A percentile compares a stretch with the other conserved stretches of the same genome.
Conservation (phyloP, 805 yeast species). For the Teunomyces aglyptinius region DNA sequence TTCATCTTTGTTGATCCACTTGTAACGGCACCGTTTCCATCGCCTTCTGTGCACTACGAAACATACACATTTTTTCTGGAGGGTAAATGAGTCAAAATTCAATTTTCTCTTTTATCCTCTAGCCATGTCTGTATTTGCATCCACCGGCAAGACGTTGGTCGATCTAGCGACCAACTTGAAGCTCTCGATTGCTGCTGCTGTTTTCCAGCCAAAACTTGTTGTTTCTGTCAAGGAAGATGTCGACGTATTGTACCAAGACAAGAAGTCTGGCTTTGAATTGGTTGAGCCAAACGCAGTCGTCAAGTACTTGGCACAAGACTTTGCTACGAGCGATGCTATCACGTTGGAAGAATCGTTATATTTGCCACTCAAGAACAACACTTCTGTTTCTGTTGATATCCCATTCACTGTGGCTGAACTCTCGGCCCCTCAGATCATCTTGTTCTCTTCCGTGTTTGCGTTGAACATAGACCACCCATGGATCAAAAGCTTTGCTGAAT, state of each 20-base stretch:
- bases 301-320: constrained; percentile 56
- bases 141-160: constrained; percentile 10
- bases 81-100: constrained; percentile 3
- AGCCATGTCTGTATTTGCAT: constrained; percentile 8
- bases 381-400: constrained; percentile 17
- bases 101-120: not conserved
- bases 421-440: constrained; percentile 54
- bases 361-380: constrained; percentile 35
- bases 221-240: constrained; percentile 22
- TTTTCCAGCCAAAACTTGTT: constrained; percentile 11
- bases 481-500: constrained; percentile 40
- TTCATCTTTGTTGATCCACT: not conserved
- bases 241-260: constrained; percentile 29
- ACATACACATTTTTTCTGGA: not conserved
- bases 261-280: constrained; percentile 44
- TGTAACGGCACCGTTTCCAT: not conserved
- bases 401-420: constrained; percentile 23
- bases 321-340: constrained; percentile 31
- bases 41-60: not conserved
- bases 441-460: constrained; percentile 53
- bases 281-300: constrained; percentile 69
- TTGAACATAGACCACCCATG: constrained; percentile 25
- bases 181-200: constrained; percentile 22
- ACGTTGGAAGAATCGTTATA: constrained; percentile 41
- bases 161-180: constrained; percentile 26